These are phyloP conservation scores for Tricharina praecox DNA, from an alignment of 495 filamentous ascomycete genomes.

Conservation along the genomic window DNA sequence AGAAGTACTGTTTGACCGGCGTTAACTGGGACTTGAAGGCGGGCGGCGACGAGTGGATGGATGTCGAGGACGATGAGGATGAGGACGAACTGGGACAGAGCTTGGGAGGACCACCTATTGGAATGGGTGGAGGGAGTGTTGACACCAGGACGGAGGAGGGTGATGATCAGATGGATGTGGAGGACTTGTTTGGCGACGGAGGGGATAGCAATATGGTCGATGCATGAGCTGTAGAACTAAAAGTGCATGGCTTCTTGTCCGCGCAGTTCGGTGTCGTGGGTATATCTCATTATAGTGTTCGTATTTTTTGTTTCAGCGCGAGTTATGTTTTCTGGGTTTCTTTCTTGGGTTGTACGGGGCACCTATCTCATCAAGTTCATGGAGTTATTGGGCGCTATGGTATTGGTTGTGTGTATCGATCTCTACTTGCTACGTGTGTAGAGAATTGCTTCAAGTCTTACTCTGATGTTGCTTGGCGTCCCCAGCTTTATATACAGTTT, in stretches of 20 bases:
- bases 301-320: no score
- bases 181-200: conserved; percentile 27
- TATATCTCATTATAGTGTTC: no score
- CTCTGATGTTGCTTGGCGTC: no score
- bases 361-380: no score
- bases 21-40: conserved; percentile 56
- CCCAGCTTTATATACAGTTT: background rate
- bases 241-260: no score
- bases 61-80: conserved; percentile 23
- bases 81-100: conserved; percentile 24
- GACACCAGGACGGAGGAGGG: conserved; percentile 17
- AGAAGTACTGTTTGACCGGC: conserved; percentile 81
- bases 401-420: no score
- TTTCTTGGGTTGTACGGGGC: no score
- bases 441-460: no score
- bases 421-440: no score
- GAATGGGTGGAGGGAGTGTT: conserved; percentile 3
- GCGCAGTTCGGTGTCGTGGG: no score
- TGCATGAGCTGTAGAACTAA: conserved; percentile 18
- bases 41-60: conserved; percentile 28
- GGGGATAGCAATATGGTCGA: conserved; percentile 25
- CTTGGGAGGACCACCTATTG: conserved; percentile 1
- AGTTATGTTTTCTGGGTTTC: no score
- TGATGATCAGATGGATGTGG: conserved; percentile 32
- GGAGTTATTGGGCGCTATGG: no score